Evolutionary conservation across 1,284 basidiomycete species (phyloP).

Genomic region (Malassezia vespertilionis): DNA sequence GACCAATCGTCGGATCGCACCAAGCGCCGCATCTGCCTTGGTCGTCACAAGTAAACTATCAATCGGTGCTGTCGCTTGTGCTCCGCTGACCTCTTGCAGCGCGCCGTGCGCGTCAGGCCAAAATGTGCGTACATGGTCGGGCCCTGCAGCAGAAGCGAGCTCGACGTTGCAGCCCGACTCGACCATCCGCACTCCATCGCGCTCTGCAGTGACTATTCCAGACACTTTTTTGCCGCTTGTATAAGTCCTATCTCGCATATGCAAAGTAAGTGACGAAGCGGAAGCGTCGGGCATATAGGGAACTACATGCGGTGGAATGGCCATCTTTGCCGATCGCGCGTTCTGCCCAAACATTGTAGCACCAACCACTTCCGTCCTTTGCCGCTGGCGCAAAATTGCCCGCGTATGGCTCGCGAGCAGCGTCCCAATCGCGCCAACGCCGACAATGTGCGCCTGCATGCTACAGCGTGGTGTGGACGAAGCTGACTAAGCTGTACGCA

Average conservation of each 20-base stretch:
- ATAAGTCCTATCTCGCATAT: constrained; percentile 23
- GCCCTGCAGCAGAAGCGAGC: constrained; percentile 12
- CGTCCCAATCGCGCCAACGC: constrained; percentile 41
- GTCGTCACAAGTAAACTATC: constrained; percentile 63
- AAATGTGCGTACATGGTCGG: neutral
- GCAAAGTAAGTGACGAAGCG: constrained; percentile 26
- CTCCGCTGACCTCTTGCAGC: constrained; percentile 18
- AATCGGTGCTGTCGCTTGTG: constrained; percentile 23
- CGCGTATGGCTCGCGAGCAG: constrained; percentile 39
- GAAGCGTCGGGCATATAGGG: constrained; percentile 21
- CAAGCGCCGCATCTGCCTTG: constrained; percentile 61
- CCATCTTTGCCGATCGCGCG: constrained; percentile 21
- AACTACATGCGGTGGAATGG: constrained; percentile 22
- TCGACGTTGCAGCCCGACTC: constrained; percentile 29
- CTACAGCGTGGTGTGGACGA: neutral
- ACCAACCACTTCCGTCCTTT: neutral
- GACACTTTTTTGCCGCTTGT: too few relatives aligned
- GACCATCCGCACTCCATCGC: constrained; percentile 23
- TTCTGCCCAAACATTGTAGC: neutral
- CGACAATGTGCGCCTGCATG: constrained; percentile 45
- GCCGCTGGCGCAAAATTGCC: constrained; percentile 19
- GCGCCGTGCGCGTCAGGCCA: constrained; percentile 23
- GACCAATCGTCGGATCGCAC: constrained; percentile 56
- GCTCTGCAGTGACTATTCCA: constrained; percentile 19
- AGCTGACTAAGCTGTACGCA: neutral